Evolutionary conservation across 768 basidiomycete genomes (phyloP).

Genomic region (Cyathus striatus): DNA sequence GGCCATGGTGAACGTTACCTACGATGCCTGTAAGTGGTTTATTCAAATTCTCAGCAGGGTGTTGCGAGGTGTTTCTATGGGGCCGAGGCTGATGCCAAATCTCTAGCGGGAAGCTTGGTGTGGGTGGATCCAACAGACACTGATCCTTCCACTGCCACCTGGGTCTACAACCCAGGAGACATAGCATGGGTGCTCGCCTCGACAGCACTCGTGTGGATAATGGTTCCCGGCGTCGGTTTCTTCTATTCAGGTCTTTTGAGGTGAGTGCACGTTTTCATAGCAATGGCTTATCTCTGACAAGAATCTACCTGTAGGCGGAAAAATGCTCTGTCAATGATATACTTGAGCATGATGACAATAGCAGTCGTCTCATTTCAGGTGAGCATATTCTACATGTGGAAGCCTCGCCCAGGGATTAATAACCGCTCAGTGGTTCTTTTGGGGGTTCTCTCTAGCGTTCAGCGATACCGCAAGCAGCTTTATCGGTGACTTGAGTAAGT

Average conservation of each 20-base stretch:
- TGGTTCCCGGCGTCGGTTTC: slow-evolving; percentile 82
- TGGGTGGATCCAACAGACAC: not conserved
- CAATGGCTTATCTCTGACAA: not conserved
- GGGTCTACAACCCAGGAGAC: slow-evolving; percentile 43
- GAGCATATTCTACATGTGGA: slow-evolving; percentile 11
- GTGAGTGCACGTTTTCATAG: slow-evolving; percentile 5
- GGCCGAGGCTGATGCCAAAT: not conserved
- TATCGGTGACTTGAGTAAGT: slow-evolving; percentile 81
- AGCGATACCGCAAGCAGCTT: slow-evolving; percentile 65
- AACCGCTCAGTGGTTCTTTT: slow-evolving; percentile 82
- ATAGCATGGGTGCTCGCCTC: slow-evolving; percentile 59
- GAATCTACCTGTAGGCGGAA: slow-evolving; percentile 40
- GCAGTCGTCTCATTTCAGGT: slow-evolving; percentile 87
- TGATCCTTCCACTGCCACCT: not conserved
- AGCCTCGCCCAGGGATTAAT: not conserved
- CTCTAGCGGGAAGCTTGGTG: not conserved
- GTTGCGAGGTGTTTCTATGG: not conserved
- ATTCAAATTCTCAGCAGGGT: not conserved
- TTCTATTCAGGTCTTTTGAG: slow-evolving; percentile 91
- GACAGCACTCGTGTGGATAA: slow-evolving; percentile 80
- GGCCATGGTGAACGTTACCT: slow-evolving; percentile 28
- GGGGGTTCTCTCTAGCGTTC: slow-evolving; percentile 94
- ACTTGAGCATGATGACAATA: slow-evolving; percentile 55
- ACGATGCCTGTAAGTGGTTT: slow-evolving; percentile 22
- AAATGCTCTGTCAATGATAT: slow-evolving; percentile 91